Evolutionary conservation across 2,329 filamentous ascomycete genomes (phyloP), one percentile per base, ranked within the genome.

Genomic region (Neospermospora avenae): DNA sequence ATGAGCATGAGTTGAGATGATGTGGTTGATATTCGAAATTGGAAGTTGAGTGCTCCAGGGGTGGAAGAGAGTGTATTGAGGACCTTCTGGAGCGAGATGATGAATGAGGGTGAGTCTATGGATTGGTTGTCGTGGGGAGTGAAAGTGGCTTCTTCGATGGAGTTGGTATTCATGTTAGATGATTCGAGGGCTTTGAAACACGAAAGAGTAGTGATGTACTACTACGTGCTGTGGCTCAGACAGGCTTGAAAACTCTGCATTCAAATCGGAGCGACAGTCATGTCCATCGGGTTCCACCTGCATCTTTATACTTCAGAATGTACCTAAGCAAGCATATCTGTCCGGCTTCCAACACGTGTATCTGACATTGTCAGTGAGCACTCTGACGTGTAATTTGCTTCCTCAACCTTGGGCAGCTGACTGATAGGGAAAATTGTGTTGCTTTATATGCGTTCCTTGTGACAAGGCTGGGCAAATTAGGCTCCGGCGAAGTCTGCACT

Each of bases 151-250:
- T 48, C 2, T 25, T 56, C 28, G 28, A 46, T n/a, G 54, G 48
- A 56, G 20, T 48, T 56, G 54, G 54, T 18, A 18, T 28, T 46
- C 54, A 39, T 56, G 20, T 46, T 56, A n/a, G 39, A 42, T 3
- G 14, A 7, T 14, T 16, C 2, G n/a, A 4, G 18, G 2, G 14
- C 14, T 3, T 42, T n/a, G n/a, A 42, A n/a, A 42, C n/a, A n/a
- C n/a, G 3, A 42, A 18, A 42, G n/a, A n/a, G 18, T 42, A n/a
- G 16, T 31, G 5, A 31, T n/a, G n/a, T n/a, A n/a, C n/a, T n/a
- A n/a, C n/a, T n/a, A n/a, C n/a, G n/a, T n/a, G n/a, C n/a, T n/a
- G 11, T 31, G 28, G 11, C 11, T 10, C 5, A 31, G 28, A 31
- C 28, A 10, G 11, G 28, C 28, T 31, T 31, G 28, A 10, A 31